A percentile compares a stretch with the other conserved stretches of the same genome.
Evolutionary conservation across 371 early-diverging fungal species (phyloP).

Genomic region (Conidiobolus incongruus): DNA sequence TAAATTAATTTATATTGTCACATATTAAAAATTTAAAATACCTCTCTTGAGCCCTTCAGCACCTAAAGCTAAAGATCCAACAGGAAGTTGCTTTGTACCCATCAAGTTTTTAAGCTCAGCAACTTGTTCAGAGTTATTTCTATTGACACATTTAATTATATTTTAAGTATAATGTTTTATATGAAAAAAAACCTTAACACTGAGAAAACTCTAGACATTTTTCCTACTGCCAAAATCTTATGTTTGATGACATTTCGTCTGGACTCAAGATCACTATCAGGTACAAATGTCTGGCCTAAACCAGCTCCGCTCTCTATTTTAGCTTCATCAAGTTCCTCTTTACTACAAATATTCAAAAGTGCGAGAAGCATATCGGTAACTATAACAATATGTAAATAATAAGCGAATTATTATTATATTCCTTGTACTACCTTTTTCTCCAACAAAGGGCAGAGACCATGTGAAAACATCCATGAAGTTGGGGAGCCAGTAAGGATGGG

Average conservation of each 20-base stretch:
- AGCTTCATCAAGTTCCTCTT: slow-evolving; percentile 37
- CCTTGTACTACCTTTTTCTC: slow-evolving; percentile 67
- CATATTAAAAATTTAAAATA: slow-evolving; percentile 9
- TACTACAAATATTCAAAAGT: slow-evolving; percentile 75
- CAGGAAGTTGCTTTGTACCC: slow-evolving; percentile 57
- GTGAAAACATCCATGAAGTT: slow-evolving; percentile 95
- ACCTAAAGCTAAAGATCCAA: slow-evolving; percentile 68
- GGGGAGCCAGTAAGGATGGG: slow-evolving; percentile 93
- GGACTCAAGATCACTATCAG: slow-evolving; percentile 22
- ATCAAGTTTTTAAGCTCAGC: slow-evolving; percentile 77
- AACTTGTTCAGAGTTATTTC: slow-evolving; percentile 70
- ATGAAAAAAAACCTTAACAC: slow-evolving; percentile 34
- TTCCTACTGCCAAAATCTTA: slow-evolving; percentile 83
- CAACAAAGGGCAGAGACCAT: slow-evolving; percentile 96
- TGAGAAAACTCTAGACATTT: slow-evolving; percentile 70
- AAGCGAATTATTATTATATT: background rate
- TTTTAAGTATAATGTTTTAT: background rate
- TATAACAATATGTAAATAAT: slow-evolving; percentile 8
- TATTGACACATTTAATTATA: slow-evolving; percentile 2
- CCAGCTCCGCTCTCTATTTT: slow-evolving; percentile 7
- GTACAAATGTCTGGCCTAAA: background rate
- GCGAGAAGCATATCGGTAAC: slow-evolving; percentile 88
- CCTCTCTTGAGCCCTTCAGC: slow-evolving; percentile 72
- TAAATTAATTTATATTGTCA: background rate
- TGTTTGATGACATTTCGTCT: slow-evolving; percentile 54